Base-by-base conservation (phyloP, 2,329 filamentous ascomycete species). In the Aureobasidium sp. region DNA sequence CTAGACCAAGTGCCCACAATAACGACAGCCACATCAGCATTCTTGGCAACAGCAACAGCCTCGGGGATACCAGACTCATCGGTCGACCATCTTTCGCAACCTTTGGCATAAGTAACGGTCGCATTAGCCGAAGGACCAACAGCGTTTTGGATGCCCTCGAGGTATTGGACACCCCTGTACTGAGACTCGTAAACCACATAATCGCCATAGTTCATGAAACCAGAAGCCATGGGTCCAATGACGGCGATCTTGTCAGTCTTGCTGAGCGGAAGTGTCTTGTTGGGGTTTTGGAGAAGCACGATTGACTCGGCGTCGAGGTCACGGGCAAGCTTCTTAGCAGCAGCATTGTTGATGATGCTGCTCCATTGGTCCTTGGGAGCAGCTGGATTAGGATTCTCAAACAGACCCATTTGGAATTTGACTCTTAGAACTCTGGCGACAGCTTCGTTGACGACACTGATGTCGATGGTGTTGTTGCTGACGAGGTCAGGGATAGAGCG, bases 1-100 rank as follows among this genome's bases (percentile, higher is more conserved):
- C 87, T 82, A 29, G 84, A 85, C 88, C 87, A 90, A 9, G 88
- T 91, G 36, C 88, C 88, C 0, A 90, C 87, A 0, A 91, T 78
- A 0, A 91, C 86, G 5, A 91, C 81, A 6, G 88, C 87, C 2
- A 90, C 83, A 68, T 91, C 88, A 3, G 87, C 86, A 11, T 80
- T 81, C 67, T 85, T 76, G 1, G 87, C 87, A 0, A 83, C 83
- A 0, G 82, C 76, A n/a, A 90, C 73, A 7, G 88, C 88, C 68
- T 85, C 86, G 0, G 78, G 72, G 66, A 90, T 88, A 1, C 84
- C 86, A 5, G 85, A 86, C 65, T 89, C 77, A 66, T 89, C 85
- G 63, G 78, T 84, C 41, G 86, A 89, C 87, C 87, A 90, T 47
- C 86, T 81, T 72, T 90, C 86, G 65, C 86, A 89, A 36, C 88